Conservation (phyloP, 1,139 yeast genomes). For the Wickerhamomyces sp. region DNA sequence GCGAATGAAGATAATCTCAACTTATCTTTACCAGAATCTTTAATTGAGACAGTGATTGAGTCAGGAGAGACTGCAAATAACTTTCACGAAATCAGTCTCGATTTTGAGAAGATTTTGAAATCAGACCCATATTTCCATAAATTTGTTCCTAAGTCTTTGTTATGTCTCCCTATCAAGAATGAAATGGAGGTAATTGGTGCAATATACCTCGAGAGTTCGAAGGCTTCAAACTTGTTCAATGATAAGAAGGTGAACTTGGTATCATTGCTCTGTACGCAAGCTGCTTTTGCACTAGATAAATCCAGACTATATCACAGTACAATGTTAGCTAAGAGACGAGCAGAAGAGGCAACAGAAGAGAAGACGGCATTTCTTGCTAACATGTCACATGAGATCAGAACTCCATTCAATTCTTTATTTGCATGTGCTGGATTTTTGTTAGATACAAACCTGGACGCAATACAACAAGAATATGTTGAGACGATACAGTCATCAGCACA, state of each 20-base stretch:
- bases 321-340: slow-evolving; percentile 49
- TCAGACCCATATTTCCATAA: slow-evolving; percentile 40
- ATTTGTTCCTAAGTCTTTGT: slow-evolving; percentile 32
- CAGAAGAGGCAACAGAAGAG: slow-evolving; percentile 57
- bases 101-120: slow-evolving; percentile 33
- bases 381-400: slow-evolving; percentile 56
- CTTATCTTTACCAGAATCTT: slow-evolving; percentile 43
- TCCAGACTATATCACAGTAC: slow-evolving; percentile 44
- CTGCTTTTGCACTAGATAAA: slow-evolving; percentile 49
- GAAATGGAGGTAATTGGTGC: slow-evolving; percentile 43
- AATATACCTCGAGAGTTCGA: slow-evolving; percentile 40
- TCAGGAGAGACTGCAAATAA: slow-evolving; percentile 37
- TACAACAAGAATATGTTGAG: slow-evolving; percentile 51
- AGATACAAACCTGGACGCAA: slow-evolving; percentile 42
- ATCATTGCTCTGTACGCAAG: slow-evolving; percentile 47
- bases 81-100: slow-evolving; percentile 31
- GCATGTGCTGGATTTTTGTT: slow-evolving; percentile 50
- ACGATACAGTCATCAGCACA: slow-evolving; percentile 48
- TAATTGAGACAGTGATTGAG: slow-evolving; percentile 37
- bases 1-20: slow-evolving; percentile 4
- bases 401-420: slow-evolving; percentile 52
- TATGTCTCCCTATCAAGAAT: slow-evolving; percentile 46
- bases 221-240: slow-evolving; percentile 26
- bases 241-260: slow-evolving; percentile 37
- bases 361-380: slow-evolving; percentile 56